Evolutionary conservation across 768 basidiomycete species (phyloP).

Genomic region (Boletales sp.): DNA sequence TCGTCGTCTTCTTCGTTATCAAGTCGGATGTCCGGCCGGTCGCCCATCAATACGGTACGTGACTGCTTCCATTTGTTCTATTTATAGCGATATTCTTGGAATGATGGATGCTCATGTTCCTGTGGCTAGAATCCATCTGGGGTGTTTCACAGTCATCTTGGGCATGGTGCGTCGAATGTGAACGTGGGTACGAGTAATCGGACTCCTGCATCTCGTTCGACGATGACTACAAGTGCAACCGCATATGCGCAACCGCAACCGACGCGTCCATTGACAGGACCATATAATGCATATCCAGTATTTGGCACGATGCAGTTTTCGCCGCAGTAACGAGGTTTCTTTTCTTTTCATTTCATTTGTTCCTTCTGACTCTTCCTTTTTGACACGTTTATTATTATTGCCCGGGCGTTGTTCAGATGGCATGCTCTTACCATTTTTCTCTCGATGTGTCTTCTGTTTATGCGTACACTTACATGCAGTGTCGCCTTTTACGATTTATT

Average conservation of each 20-base stretch:
- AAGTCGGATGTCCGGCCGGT: slow-evolving; percentile 30
- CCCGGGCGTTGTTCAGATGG: slow-evolving; percentile 3
- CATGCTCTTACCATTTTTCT: not conserved
- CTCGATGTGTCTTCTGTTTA: not conserved
- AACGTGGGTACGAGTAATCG: slow-evolving; percentile 9
- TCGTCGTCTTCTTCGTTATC: slow-evolving; percentile 32
- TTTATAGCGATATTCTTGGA: not conserved
- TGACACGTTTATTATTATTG: slow-evolving; percentile 24
- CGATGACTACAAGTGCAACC: not conserved
- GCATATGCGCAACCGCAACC: slow-evolving; percentile 25
- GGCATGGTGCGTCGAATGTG: slow-evolving; percentile 7
- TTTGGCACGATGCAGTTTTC: slow-evolving; percentile 25
- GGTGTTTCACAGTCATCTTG: slow-evolving; percentile 15
- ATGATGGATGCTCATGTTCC: slow-evolving; percentile 4
- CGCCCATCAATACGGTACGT: slow-evolving; percentile 28
- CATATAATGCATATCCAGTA: slow-evolving; percentile 20
- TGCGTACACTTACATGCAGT: not conserved
- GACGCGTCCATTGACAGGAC: slow-evolving; percentile 14
- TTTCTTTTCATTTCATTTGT: not conserved
- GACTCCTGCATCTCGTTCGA: slow-evolving; percentile 18
- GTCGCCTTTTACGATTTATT: not conserved
- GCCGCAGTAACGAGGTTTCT: slow-evolving; percentile 1
- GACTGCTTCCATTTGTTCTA: not conserved
- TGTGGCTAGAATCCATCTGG: slow-evolving; percentile 21
- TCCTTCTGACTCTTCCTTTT: not conserved